Percentiles rank a stretch among this genome's conserved stretches.
phyloP scores from a whole-genome alignment of 495 filamentous ascomycete species.

The Collariella sp. region DNA sequence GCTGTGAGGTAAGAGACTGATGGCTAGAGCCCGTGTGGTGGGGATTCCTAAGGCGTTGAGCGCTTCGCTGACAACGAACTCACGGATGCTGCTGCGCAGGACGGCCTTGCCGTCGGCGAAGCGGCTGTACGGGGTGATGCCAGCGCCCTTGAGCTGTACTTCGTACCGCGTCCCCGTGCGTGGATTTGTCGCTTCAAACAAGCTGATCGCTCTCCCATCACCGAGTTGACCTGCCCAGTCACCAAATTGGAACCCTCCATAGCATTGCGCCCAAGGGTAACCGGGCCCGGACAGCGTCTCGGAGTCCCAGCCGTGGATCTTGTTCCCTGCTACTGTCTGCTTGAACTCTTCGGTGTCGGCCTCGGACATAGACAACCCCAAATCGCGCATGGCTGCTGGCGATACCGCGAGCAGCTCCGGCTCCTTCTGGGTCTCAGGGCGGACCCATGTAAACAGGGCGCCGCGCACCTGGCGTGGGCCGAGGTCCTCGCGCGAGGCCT shows the following conservation, averaged over 20 bases:
- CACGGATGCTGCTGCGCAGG: constrained; percentile 78
- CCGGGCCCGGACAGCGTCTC: constrained; percentile 55
- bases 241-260: constrained; percentile 82
- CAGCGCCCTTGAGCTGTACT: constrained; percentile 88
- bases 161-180: constrained; percentile 66
- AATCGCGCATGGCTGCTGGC: constrained; percentile 62
- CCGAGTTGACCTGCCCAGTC: constrained; percentile 94
- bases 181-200: constrained; percentile 85
- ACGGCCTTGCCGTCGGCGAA: constrained; percentile 98
- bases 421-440: constrained; percentile 59
- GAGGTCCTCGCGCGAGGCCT: constrained; percentile 64
- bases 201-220: constrained; percentile 85
- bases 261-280: constrained; percentile 97
- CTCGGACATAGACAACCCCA: constrained; percentile 61
- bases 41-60: constrained; percentile 79
- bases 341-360: constrained; percentile 67
- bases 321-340: constrained; percentile 69
- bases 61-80: constrained; percentile 84
- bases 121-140: constrained; percentile 84
- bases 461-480: constrained; percentile 76
- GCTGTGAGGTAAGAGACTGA: constrained; percentile 64
- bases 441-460: constrained; percentile 84
- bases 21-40: constrained; percentile 73
- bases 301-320: constrained; percentile 53
- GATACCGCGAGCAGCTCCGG: constrained; percentile 77